These are phyloP conservation scores for Diplodia corticola DNA, from an alignment of 2,329 filamentous ascomycete species.

Conservation along the genomic window DNA sequence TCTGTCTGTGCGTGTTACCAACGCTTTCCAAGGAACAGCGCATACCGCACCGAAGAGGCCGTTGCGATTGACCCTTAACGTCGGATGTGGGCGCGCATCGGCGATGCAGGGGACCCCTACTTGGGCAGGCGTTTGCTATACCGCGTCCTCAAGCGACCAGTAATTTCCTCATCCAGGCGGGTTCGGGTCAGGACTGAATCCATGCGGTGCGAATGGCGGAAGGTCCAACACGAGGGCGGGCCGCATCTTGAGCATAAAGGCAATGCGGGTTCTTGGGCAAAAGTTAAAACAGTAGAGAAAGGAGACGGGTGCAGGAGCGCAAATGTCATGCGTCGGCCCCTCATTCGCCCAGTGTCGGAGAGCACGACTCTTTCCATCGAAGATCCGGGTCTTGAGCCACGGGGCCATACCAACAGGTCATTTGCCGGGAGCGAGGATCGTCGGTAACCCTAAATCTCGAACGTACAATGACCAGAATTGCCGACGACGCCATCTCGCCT, in stretches of 20 bases:
- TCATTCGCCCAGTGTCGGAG: conserved; percentile 2
- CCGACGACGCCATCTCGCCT: background rate
- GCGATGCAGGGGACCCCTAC: background rate
- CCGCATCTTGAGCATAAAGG: conserved; percentile 7
- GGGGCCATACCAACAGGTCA: background rate
- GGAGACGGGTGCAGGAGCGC: background rate
- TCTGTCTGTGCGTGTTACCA: background rate
- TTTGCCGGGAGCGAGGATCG: conserved; percentile 15
- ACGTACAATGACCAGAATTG: background rate
- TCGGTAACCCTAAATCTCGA: conserved; percentile 1
- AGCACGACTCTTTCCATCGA: background rate
- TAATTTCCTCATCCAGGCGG: background rate
- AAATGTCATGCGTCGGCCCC: background rate
- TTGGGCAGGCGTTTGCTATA: background rate
- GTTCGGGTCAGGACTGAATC: background rate
- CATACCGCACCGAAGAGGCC: background rate
- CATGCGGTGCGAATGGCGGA: conserved; percentile 8
- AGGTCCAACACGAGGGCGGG: background rate
- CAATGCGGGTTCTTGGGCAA: background rate
- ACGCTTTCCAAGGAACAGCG: background rate
- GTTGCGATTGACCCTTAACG: background rate
- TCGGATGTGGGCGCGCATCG: background rate
- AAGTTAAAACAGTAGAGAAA: conserved; percentile 1
- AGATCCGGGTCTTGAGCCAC: conserved; percentile 2
- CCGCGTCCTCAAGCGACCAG: background rate